Evolutionary conservation across 495 filamentous ascomycete species (phyloP), one percentile per base, ranked within the genome.

Genomic region (Lasiosphaeria miniovina): DNA sequence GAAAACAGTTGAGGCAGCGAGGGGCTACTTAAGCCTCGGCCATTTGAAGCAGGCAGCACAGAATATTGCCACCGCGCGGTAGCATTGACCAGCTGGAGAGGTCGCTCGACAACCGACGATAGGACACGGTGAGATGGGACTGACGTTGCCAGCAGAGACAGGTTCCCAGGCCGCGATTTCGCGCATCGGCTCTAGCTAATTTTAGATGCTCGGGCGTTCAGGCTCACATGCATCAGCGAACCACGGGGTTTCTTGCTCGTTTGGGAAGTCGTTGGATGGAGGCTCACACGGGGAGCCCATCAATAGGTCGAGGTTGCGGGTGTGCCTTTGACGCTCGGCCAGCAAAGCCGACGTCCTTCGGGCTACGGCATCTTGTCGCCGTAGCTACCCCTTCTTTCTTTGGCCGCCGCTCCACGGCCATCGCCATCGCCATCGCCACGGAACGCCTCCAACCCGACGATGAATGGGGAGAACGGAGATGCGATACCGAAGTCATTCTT

Each of bases 141-240:
- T 52, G 49, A 31, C 31, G 24, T 33, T 34, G 43, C 43, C 43
- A 46, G 43, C 43, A n/a, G 43, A 46, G 43, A 46, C 12, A n/a
- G 24, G 24, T 24, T 24, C 24, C 24, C 24, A 24, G 8, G 43
- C 43, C 43, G 43, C 15, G 43, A 46, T 11, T 46, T 46, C 43
- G 12, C 43, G 43, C 12, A n/a, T 46, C 8, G 12, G 43, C 6
- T 5, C 15, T 6, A n/a, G 43, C 12, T 14, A 46, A 46, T 46
- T 46, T 46, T 14, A 14, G 43, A 11, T 46, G 43, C 12, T 46
- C 43, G 15, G 49, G 49, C 49, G 36, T 54, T 61, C 51, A 40
- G 53, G 52, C 59, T 61, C 48, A 34, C 35, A 61, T 61, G 59
- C 59, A 40, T 61, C 54, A 53, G 43, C 59, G 45, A 43, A 49